Conservation (phyloP, 305 asterid genomes). For the Fraxinus albicans region DNA sequence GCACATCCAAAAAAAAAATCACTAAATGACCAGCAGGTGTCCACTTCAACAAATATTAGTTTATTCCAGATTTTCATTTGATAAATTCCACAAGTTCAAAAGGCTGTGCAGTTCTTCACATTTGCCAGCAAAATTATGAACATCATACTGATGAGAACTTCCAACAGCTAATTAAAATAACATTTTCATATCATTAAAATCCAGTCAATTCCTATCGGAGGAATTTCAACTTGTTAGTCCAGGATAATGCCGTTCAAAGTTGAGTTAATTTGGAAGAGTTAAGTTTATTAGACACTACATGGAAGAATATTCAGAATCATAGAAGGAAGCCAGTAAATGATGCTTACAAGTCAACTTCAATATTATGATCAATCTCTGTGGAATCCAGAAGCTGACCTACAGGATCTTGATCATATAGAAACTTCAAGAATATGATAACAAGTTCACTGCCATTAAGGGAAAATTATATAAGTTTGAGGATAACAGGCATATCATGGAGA, state of each 20-base stretch:
- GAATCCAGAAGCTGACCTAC: conserved; percentile 72
- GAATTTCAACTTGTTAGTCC: neutral
- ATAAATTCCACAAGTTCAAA: neutral
- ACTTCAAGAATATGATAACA: conserved; percentile 78
- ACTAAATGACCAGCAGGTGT: neutral
- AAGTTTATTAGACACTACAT: neutral
- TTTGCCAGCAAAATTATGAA: neutral
- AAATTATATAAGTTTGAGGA: conserved; percentile 21
- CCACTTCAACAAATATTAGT: neutral
- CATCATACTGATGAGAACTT: neutral
- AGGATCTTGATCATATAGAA: conserved; percentile 91
- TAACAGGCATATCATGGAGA: conserved; percentile 13
- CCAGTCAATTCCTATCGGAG: neutral
- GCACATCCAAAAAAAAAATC: neutral
- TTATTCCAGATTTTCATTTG: neutral
- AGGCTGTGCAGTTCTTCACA: neutral
- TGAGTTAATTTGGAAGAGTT: neutral
- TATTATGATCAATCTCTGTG: conserved; percentile 38
- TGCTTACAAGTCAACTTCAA: conserved; percentile 80
- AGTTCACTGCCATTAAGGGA: conserved; percentile 67
- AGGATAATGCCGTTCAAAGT: neutral
- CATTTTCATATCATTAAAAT: neutral
- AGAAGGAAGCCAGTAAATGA: conserved; percentile 15
- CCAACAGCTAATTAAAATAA: conserved; percentile 1
- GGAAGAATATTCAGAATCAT: conserved; percentile 19